phyloP scores from a whole-genome alignment of 257 asterid species.

The Petunia secreta region DNA sequence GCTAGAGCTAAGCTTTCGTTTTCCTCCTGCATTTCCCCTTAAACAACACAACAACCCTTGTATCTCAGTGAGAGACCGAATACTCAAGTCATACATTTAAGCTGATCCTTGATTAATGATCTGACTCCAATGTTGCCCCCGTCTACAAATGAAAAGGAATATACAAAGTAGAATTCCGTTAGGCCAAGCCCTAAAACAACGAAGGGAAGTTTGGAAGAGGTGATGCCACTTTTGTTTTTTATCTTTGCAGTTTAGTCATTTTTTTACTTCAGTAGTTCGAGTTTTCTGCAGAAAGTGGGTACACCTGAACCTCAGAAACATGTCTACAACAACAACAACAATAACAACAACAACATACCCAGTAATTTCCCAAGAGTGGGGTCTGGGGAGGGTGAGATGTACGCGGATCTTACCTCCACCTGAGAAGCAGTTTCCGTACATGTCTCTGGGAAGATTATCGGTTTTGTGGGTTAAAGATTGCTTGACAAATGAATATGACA shows the following conservation, averaged over 20 bases:
- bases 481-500: not conserved
- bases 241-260: not conserved
- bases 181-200: too few relatives aligned
- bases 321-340: not conserved
- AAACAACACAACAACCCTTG: not conserved
- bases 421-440: too few relatives aligned
- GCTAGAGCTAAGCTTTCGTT: not conserved
- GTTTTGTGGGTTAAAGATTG: not conserved
- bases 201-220: not conserved
- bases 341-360: too few relatives aligned
- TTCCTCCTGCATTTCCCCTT: conserved; percentile 6
- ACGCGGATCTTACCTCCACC: too few relatives aligned
- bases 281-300: not conserved
- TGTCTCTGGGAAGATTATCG: not conserved
- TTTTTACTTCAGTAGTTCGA: not conserved
- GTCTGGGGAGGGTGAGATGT: too few relatives aligned
- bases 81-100: not conserved
- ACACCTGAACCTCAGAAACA: not conserved
- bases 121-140: too few relatives aligned
- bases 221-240: not conserved
- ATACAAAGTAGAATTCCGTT: not conserved
- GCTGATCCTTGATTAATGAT: not conserved
- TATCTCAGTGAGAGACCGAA: not conserved
- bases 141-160: too few relatives aligned
- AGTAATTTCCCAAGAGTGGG: too few relatives aligned